A percentile compares a stretch with the other conserved stretches of the same genome.
These are phyloP conservation scores for Rhynchosporium secalis DNA, from an alignment of 2,329 filamentous ascomycete species.

Conservation along the genomic window DNA sequence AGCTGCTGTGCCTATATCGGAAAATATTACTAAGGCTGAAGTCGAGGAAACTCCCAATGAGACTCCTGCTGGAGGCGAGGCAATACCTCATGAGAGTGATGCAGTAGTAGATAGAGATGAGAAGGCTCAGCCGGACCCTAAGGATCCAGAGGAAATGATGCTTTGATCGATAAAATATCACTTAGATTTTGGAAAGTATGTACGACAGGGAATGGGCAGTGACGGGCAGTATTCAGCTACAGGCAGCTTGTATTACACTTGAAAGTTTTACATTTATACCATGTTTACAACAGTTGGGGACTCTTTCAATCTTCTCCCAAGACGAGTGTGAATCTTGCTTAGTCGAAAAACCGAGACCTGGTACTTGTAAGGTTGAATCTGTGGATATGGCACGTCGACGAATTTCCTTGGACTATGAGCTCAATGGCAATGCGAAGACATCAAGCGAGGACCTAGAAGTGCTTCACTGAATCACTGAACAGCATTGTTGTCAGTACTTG, in stretches of 20 bases:
- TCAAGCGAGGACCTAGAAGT: no score
- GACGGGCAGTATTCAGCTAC: background rate
- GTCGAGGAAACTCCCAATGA: background rate
- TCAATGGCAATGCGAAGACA: no score
- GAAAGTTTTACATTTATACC: no score
- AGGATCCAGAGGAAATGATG: background rate
- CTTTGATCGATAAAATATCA: background rate
- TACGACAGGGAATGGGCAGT: background rate
- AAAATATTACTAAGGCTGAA: background rate
- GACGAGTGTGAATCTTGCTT: no score
- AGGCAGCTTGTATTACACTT: background rate
- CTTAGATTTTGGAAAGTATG: background rate
- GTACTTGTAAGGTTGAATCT: no score
- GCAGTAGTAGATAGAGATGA: background rate
- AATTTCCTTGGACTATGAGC: no score
- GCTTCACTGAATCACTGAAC: no score
- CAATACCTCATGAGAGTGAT: background rate
- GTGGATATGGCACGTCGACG: no score
- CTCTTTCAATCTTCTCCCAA: no score
- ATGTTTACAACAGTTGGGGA: no score
- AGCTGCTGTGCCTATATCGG: constrained; percentile 1
- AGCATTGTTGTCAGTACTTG: no score
- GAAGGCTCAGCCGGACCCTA: background rate
- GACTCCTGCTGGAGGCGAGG: background rate
- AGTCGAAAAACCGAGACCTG: no score